These are phyloP conservation scores for Fusarium piperis DNA, from an alignment of 2,329 filamentous ascomycete genomes.

Conservation along the genomic window DNA sequence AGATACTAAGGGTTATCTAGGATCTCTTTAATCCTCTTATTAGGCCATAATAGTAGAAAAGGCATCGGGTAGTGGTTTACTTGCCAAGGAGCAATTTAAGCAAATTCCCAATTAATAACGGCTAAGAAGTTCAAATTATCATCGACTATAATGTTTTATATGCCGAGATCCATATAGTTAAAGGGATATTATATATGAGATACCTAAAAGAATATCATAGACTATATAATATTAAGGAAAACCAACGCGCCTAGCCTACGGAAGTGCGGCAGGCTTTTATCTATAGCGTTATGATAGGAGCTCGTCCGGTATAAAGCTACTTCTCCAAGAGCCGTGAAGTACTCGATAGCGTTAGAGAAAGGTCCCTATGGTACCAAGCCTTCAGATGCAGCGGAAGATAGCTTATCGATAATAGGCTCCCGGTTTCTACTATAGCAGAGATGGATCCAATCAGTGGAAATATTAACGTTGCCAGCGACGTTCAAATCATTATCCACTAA, in stretches of 20 bases:
- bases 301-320: neutral
- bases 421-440: slow-evolving; percentile 18
- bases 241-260: slow-evolving; percentile 19
- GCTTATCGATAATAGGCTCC: slow-evolving; percentile 33
- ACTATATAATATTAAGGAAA: slow-evolving; percentile 38
- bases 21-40: slow-evolving; percentile 21
- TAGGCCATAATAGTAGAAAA: slow-evolving; percentile 36
- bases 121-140: slow-evolving; percentile 44
- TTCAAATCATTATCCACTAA: slow-evolving; percentile 31
- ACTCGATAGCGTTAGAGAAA: slow-evolving; percentile 30
- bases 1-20: slow-evolving; percentile 26
- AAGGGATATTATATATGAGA: slow-evolving; percentile 32
- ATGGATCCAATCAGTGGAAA: slow-evolving; percentile 42
- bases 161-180: slow-evolving; percentile 47
- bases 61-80: slow-evolving; percentile 46
- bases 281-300: neutral
- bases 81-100: slow-evolving; percentile 44
- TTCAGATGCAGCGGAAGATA: slow-evolving; percentile 14
- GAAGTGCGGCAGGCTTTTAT: neutral
- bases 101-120: slow-evolving; percentile 47
- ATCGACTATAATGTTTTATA: slow-evolving; percentile 47
- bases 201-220: slow-evolving; percentile 30
- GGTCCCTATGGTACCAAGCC: slow-evolving; percentile 19
- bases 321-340: slow-evolving; percentile 37
- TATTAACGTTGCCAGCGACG: slow-evolving; percentile 15